Percentiles rank a stretch among this genome's conserved stretches.
phyloP scores from a whole-genome alignment of 2,329 filamentous ascomycete species.

The Amauroascus verrucosus region DNA sequence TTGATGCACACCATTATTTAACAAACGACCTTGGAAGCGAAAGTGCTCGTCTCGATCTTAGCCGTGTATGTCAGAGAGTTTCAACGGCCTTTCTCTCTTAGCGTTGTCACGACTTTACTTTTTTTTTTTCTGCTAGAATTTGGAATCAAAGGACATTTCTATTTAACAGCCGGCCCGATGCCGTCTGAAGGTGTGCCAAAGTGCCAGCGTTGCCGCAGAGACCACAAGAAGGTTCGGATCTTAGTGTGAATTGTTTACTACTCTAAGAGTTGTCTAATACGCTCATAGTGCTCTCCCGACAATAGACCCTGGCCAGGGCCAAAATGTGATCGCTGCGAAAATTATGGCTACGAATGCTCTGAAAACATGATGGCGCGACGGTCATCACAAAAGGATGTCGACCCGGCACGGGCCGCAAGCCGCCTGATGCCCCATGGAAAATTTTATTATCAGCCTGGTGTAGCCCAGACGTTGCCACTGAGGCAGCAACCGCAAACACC shows the following conservation, averaged over 20 bases:
- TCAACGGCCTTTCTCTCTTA: not conserved
- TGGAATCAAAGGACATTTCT: not conserved
- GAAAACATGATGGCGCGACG: constrained; percentile 18
- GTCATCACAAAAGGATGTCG: constrained; percentile 17
- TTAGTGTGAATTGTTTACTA: not conserved
- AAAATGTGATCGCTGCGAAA: constrained; percentile 19
- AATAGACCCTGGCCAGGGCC: constrained; percentile 17
- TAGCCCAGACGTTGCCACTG: constrained; percentile 12
- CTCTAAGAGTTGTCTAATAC: constrained; percentile 8
- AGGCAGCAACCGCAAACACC: constrained; percentile 8
- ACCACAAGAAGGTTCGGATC: constrained; percentile 18
- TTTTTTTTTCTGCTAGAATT: not conserved
- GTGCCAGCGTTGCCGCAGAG: constrained; percentile 18
- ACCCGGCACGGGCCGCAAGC: constrained; percentile 8
- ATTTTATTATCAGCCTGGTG: constrained; percentile 13
- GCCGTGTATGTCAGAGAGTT: not conserved
- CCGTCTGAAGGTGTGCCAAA: constrained; percentile 19
- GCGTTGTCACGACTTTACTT: not conserved
- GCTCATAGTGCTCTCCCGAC: constrained; percentile 17
- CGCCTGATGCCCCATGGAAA: constrained; percentile 11
- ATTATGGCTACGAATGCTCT: constrained; percentile 19
- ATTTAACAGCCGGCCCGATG: constrained; percentile 12
- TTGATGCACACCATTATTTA: not conserved
- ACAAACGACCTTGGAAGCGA: not conserved
- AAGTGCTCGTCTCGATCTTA: not conserved